A percentile compares a stretch with the other conserved stretches of the same genome.
These are phyloP conservation scores for Sclerotinia minor DNA, from an alignment of 2,329 filamentous ascomycete genomes.

Conservation along the genomic window DNA sequence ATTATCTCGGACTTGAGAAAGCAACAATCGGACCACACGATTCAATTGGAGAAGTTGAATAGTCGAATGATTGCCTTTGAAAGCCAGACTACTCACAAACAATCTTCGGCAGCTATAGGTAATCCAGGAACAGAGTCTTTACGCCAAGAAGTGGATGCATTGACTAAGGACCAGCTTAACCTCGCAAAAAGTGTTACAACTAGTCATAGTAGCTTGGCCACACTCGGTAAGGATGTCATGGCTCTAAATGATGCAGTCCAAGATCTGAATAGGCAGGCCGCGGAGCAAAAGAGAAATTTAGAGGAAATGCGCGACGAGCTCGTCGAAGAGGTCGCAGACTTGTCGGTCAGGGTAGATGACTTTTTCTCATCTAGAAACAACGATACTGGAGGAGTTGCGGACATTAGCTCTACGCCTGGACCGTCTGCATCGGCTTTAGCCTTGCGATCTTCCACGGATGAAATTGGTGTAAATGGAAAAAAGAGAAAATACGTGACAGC, in stretches of 20 bases:
- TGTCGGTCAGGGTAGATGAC: background rate
- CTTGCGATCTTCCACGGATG: background rate
- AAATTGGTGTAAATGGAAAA: background rate
- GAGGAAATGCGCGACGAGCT: background rate
- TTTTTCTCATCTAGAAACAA: background rate
- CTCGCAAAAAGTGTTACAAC: background rate
- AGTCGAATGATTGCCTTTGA: background rate
- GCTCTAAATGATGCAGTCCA: background rate
- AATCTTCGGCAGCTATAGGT: background rate
- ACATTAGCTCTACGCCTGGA: no score
- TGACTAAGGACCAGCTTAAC: slow-evolving; percentile 2
- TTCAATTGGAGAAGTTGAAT: background rate
- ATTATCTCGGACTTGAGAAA: background rate
- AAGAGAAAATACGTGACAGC: background rate
- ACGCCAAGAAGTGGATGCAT: slow-evolving; percentile 16
- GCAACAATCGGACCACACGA: background rate
- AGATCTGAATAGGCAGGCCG: background rate
- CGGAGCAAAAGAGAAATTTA: background rate
- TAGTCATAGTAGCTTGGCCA: background rate
- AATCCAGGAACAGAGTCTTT: slow-evolving; percentile 10
- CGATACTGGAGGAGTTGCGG: background rate
- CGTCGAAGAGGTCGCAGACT: background rate
- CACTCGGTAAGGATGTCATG: background rate
- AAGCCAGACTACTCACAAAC: background rate
- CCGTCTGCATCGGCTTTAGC: no score